Percentiles rank a stretch among this genome's conserved stretches.
Conservation (phyloP, 176 grass and related monocot genomes). For the Eragrostis curvula region DNA sequence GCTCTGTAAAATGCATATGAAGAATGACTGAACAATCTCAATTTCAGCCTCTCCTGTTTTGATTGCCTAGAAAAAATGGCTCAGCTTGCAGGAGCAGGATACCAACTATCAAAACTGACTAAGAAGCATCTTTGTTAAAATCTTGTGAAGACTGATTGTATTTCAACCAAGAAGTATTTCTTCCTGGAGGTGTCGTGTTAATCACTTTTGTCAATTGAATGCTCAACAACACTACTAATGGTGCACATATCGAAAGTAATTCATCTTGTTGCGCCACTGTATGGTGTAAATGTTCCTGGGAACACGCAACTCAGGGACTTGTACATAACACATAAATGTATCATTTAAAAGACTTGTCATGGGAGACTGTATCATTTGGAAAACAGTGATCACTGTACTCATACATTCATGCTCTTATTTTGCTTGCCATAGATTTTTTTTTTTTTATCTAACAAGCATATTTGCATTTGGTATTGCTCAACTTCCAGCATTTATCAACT, state of each 20-base stretch:
- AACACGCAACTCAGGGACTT: background rate
- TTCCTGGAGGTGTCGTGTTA: background rate
- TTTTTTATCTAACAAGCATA: background rate
- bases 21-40: background rate
- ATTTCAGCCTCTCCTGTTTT: background rate
- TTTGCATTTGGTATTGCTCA: background rate
- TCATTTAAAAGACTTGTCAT: too few relatives aligned
- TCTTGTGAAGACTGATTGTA: too few relatives aligned
- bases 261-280: background rate
- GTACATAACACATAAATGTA: background rate
- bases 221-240: background rate
- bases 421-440: background rate
- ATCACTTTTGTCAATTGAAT: background rate
- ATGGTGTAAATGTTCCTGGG: background rate
- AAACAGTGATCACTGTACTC: too few relatives aligned
- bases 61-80: background rate
- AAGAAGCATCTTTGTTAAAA: too few relatives aligned
- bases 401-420: background rate
- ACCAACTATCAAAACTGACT: background rate
- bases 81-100: background rate
- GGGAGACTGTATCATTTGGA: too few relatives aligned
- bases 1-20: background rate
- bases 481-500: constrained; percentile 8
- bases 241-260: background rate
- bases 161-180: background rate